phyloP scores from a whole-genome alignment of 257 asterid species.

The Ocimum tenuiflorum region DNA sequence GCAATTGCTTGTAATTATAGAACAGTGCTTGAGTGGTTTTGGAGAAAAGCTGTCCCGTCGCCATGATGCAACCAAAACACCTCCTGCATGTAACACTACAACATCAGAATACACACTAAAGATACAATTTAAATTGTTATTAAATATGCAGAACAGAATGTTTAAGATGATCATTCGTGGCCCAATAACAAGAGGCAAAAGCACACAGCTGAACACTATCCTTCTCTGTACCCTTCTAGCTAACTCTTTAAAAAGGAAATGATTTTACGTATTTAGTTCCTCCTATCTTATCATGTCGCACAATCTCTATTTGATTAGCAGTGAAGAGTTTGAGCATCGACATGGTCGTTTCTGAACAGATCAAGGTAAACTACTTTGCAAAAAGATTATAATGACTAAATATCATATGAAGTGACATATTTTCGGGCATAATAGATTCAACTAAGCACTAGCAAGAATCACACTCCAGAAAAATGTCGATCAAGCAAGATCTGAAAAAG shows the following conservation, averaged over 20 bases:
- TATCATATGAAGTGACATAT: background rate
- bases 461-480: background rate
- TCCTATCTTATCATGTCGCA: constrained; percentile 7
- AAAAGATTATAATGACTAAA: background rate
- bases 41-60: constrained; percentile 90
- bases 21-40: constrained; percentile 84
- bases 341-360: background rate
- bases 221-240: background rate
- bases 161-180: background rate
- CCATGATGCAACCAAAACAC: constrained; percentile 46
- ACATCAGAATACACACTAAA: constrained; percentile 13
- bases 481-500: constrained; percentile 14
- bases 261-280: background rate
- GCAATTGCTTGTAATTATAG: constrained; percentile 91
- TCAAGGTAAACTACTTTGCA: background rate
- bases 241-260: background rate
- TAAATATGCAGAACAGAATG: background rate
- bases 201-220: background rate
- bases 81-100: constrained; percentile 34
- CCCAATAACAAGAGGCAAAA: background rate
- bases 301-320: constrained; percentile 6
- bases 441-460: background rate
- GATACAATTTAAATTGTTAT: background rate
- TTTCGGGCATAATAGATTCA: background rate
- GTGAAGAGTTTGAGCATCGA: background rate